Evolutionary conservation across 202 grass and related monocot species (phyloP), one percentile per base, ranked within the genome.

Genomic region (Hordeum pubiflorum): DNA sequence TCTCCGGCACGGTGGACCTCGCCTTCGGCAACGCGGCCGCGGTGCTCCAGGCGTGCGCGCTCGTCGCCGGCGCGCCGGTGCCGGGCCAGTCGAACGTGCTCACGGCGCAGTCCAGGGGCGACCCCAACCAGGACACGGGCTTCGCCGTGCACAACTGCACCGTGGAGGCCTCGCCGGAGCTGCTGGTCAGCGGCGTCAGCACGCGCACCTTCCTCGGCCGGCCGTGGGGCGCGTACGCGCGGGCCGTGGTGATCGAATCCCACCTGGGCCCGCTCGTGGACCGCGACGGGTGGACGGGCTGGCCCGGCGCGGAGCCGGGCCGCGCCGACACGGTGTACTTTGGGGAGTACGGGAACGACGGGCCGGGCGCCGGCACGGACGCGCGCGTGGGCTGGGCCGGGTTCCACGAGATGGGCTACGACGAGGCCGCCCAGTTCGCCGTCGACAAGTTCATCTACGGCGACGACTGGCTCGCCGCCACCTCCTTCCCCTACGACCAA

Each of bases 1-100:
- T 98, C 58, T 21, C 76, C 48, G 95, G 95, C 59, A 98, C 95
- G 13, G 80, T 98, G 4, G 95, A 98, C 79, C 74, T 86, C 79
- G 89, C 93, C 77, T 91, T 88, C 83, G 95, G 92, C 81, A 87
- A 98, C 81, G 95, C 95, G 0, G 92, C 95, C 1, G 95, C 86
- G 24, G 92, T 95, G 48, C 84, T 98, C n/a, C 95, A 95, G 84
- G 88, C 22, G 34, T 94, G 95, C 85, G 62, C 59, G 6, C 83
- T 98, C 22, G 46, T 86, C 46, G 88, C 87, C 70, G 38, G 41
- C 72, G 39, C 7, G 1, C 95, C 95, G 3, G 1, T 93, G 6
- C 79, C 79, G 0, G 79, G 88, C 43, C 95, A 98, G 86, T 80
- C 48, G 36, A 88, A 88, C 81, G 88, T 82, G 65, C 58, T 95